phyloP scores from a whole-genome alignment of 768 basidiomycete genomes.

The Cystobasidium tubakii region DNA sequence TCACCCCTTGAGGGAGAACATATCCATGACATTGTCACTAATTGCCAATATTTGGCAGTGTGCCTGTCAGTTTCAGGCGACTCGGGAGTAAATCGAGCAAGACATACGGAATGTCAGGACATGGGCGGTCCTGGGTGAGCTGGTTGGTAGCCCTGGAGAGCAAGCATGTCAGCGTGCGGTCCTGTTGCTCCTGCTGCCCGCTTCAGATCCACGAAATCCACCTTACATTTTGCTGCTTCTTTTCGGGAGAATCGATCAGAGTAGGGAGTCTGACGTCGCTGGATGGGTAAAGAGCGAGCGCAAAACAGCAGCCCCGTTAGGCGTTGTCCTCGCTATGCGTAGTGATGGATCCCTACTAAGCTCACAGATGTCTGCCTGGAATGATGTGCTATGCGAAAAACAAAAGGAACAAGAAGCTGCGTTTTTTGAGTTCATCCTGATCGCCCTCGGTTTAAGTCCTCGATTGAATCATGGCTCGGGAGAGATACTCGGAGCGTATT shows the following conservation, averaged over 20 bases:
- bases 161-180: background rate
- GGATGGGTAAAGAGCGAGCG: too few species aligned
- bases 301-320: too few species aligned
- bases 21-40: constrained; percentile 37
- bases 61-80: background rate
- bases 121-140: constrained; percentile 5
- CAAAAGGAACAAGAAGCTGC: too few species aligned
- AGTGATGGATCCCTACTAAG: too few species aligned
- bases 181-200: background rate
- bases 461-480: too few species aligned
- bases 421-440: too few species aligned
- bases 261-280: background rate
- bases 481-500: too few species aligned
- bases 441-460: too few species aligned
- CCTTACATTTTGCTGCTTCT: constrained; percentile 3
- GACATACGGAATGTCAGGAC: constrained; percentile 11
- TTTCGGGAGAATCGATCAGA: background rate
- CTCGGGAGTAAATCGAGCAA: background rate
- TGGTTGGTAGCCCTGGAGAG: constrained; percentile 13
- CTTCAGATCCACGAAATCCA: background rate
- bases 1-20: constrained; percentile 39
- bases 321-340: too few species aligned
- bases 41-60: background rate
- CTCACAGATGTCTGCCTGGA: too few species aligned
- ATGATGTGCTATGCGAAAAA: too few species aligned